Conservation (phyloP, 192 early-diverging fungal species). For the Coemansia sp. region DNA sequence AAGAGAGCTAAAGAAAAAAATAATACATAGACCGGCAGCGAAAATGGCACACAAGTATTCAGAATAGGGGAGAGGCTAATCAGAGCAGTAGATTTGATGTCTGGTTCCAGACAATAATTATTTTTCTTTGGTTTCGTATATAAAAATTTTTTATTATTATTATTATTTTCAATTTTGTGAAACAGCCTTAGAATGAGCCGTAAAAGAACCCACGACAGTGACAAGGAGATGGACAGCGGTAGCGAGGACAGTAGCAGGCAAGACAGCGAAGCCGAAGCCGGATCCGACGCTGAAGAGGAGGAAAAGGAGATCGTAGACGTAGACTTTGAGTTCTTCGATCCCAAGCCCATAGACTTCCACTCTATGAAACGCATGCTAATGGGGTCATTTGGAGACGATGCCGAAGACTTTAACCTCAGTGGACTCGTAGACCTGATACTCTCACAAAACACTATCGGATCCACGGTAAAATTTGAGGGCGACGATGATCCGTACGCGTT, state of each 20-base stretch:
- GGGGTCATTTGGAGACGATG: constrained; percentile 80
- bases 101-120: neutral
- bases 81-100: neutral
- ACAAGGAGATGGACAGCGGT: constrained; percentile 6
- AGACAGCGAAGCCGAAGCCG: constrained; percentile 11
- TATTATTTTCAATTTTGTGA: neutral
- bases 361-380: constrained; percentile 84
- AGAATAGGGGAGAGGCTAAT: neutral
- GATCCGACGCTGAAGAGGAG: neutral
- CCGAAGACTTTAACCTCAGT: constrained; percentile 72
- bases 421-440: constrained; percentile 85
- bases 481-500: constrained; percentile 88
- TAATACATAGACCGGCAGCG: no score
- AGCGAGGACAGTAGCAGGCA: constrained; percentile 15
- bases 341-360: constrained; percentile 87
- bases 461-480: constrained; percentile 85
- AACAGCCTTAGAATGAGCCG: constrained; percentile 19
- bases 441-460: constrained; percentile 74
- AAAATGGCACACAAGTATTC: neutral
- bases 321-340: constrained; percentile 96
- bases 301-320: constrained; percentile 68
- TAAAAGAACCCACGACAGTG: constrained; percentile 26
- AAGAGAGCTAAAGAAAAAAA: neutral
- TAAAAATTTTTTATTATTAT: neutral
- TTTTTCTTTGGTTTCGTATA: neutral